phyloP scores from a whole-genome alignment of 1,284 basidiomycete genomes.

The Tilletia caries region DNA sequence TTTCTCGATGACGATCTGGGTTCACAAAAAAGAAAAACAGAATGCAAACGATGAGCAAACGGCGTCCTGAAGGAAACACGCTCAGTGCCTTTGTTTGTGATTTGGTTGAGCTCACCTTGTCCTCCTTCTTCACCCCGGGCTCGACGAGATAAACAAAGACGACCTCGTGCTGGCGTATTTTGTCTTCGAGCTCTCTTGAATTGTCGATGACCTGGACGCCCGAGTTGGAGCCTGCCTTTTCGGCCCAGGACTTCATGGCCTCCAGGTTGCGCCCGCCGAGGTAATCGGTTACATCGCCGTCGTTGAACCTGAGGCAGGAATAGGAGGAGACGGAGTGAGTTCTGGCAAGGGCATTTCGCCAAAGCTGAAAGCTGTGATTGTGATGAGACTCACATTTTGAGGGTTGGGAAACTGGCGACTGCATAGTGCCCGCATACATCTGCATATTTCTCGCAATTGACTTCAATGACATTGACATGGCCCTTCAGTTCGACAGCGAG shows the following conservation, averaged over 20 bases:
- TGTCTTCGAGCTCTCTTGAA: not conserved
- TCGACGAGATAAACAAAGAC: conserved; percentile 43
- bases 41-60: too few species aligned
- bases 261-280: conserved; percentile 37
- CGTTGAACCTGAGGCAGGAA: conserved; percentile 25
- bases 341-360: not conserved
- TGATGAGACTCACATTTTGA: conserved; percentile 27
- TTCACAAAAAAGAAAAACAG: too few species aligned
- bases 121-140: conserved; percentile 22
- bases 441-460: conserved; percentile 43
- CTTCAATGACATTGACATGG: conserved; percentile 45
- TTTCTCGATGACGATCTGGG: conserved; percentile 20
- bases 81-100: too few species aligned
- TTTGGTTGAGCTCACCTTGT: conserved; percentile 7
- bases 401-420: conserved; percentile 39
- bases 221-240: conserved; percentile 33
- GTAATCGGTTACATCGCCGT: conserved; percentile 39
- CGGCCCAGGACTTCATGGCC: conserved; percentile 44
- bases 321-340: not conserved
- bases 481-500: conserved; percentile 36
- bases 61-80: too few species aligned
- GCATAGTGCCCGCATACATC: conserved; percentile 33
- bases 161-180: conserved; percentile 24
- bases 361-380: not conserved
- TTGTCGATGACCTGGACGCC: conserved; percentile 27